Conservation (phyloP, 805 yeast genomes). For the Tetrapisispora pingtungensis region DNA sequence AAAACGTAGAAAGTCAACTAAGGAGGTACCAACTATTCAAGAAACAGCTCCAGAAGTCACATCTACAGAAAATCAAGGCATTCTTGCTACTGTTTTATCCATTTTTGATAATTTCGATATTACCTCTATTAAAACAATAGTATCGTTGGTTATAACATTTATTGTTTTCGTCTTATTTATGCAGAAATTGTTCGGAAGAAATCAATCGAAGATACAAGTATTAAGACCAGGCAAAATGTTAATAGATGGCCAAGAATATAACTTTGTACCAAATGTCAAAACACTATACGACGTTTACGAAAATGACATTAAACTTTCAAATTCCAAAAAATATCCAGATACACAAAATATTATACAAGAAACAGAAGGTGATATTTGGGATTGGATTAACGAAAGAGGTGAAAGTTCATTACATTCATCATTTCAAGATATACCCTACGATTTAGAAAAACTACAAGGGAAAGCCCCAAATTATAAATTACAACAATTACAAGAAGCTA, state of each 20-base stretch:
- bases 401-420: conserved; percentile 4
- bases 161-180: conserved; percentile 8
- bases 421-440: background rate
- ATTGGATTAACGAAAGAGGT: conserved; percentile 51
- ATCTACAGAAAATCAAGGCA: background rate
- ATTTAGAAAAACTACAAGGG: background rate
- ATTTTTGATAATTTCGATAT: conserved; percentile 12
- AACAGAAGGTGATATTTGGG: conserved; percentile 59
- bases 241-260: conserved; percentile 31
- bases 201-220: conserved; percentile 8
- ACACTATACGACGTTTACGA: conserved; percentile 26
- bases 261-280: conserved; percentile 34
- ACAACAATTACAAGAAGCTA: conserved; percentile 20
- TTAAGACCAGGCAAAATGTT: conserved; percentile 20
- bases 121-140: conserved; percentile 13
- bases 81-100: conserved; percentile 3
- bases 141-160: conserved; percentile 4
- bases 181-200: conserved; percentile 3
- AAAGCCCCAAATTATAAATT: conserved; percentile 11
- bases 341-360: conserved; percentile 26
- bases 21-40: background rate
- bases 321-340: conserved; percentile 6
- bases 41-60: background rate
- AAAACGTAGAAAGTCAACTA: conserved; percentile 1
- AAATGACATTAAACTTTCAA: conserved; percentile 13